These are phyloP conservation scores for Backusella luteola DNA, from an alignment of 192 early-diverging fungal genomes.

Conservation along the genomic window DNA sequence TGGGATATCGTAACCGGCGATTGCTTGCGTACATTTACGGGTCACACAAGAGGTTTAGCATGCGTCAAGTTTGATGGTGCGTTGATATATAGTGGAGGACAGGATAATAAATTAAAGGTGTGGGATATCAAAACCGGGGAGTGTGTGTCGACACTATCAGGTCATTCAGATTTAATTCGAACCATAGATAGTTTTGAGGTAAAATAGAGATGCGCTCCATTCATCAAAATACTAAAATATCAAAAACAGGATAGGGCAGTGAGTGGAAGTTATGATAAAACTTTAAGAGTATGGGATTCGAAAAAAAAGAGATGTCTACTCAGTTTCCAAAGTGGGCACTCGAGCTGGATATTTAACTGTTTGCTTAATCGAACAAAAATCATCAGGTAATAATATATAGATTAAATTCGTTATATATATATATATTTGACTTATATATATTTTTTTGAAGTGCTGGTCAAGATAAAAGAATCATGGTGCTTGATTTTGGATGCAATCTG, in stretches of 20 bases:
- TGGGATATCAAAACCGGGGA: conserved; percentile 52
- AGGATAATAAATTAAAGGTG: conserved; percentile 77
- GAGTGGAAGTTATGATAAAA: conserved; percentile 89
- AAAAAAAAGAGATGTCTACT: conserved; percentile 75
- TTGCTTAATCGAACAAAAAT: conserved; percentile 74
- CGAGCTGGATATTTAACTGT: conserved; percentile 96
- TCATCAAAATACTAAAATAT: neutral
- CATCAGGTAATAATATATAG: conserved; percentile 21
- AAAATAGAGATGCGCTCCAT: neutral
- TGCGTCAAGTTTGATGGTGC: conserved; percentile 82
- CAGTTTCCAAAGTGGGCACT: conserved; percentile 59
- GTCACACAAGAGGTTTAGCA: conserved; percentile 78
- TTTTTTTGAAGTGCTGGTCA: conserved; percentile 31
- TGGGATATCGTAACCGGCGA: conserved; percentile 73
- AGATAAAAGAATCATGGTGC: conserved; percentile 42
- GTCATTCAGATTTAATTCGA: conserved; percentile 77
- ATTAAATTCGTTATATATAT: neutral
- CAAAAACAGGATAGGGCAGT: conserved; percentile 57
- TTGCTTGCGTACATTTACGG: conserved; percentile 71
- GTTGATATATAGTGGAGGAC: conserved; percentile 75
- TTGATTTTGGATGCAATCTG: conserved; percentile 33
- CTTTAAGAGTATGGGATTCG: conserved; percentile 92
- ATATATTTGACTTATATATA: neutral
- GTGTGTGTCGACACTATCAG: conserved; percentile 59
- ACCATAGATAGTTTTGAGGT: conserved; percentile 78